A percentile compares a stretch with the other conserved stretches of the same genome.
These are phyloP conservation scores for Pyracantha coccinea DNA, from an alignment of 331 rosid species.

Conservation along the genomic window DNA sequence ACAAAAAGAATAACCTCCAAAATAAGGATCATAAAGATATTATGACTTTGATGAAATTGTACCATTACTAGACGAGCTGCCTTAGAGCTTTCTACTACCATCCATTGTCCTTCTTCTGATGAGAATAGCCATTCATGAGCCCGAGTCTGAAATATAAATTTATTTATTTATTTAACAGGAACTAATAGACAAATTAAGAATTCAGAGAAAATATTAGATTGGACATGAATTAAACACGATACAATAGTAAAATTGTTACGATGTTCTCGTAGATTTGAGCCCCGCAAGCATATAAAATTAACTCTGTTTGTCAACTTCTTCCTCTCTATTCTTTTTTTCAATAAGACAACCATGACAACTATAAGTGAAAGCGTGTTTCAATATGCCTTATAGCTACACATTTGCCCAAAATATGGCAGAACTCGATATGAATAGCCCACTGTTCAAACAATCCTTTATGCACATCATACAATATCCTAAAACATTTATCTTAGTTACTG, in stretches of 20 bases:
- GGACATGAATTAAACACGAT: neutral
- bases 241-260: neutral
- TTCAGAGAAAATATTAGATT: neutral
- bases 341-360: neutral
- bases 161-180: slow-evolving; percentile 17
- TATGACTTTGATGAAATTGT: neutral
- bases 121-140: slow-evolving; percentile 86
- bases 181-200: neutral
- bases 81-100: slow-evolving; percentile 84
- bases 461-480: neutral
- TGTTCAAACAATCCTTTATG: neutral
- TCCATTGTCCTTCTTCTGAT: slow-evolving; percentile 98
- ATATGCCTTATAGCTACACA: neutral
- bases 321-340: neutral
- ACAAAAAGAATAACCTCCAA: neutral
- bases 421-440: neutral
- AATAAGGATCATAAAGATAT: neutral
- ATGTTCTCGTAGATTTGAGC: neutral
- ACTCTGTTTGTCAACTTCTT: neutral
- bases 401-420: neutral
- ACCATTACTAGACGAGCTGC: slow-evolving; percentile 94
- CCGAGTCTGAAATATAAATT: slow-evolving; percentile 55
- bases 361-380: neutral
- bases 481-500: neutral
- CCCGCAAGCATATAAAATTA: neutral